Evolutionary conservation across 2,329 filamentous ascomycete species (phyloP).

Genomic region (Claviceps quebecensis): DNA sequence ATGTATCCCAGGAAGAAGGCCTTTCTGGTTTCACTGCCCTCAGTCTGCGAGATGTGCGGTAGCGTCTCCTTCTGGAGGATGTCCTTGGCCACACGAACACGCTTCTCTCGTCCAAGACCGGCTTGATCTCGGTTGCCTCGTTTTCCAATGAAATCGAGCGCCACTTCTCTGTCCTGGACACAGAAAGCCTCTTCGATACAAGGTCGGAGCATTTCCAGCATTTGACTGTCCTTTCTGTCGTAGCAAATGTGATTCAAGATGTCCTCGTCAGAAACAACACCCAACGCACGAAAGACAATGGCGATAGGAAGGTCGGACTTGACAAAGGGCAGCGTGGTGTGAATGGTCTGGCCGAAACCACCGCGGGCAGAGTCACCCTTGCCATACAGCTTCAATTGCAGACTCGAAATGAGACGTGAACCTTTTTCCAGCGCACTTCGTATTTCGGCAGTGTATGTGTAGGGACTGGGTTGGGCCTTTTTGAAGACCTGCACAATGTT

Average conservation of each 20-base stretch:
- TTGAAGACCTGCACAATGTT: constrained; percentile 99
- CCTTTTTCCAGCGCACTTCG: constrained; percentile 93
- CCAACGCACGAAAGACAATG: constrained; percentile 88
- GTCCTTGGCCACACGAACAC: constrained; percentile 82
- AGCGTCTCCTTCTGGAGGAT: constrained; percentile 95
- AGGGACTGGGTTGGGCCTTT: constrained; percentile 84
- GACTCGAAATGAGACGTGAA: constrained; percentile 81
- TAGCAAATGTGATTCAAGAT: constrained; percentile 97
- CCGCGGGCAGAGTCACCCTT: constrained; percentile 69
- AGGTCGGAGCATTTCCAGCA: constrained; percentile 94
- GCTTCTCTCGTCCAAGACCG: constrained; percentile 67
- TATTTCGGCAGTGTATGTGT: constrained; percentile 89
- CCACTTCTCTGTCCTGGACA: constrained; percentile 88
- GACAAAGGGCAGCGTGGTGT: constrained; percentile 84
- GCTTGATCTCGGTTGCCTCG: constrained; percentile 51
- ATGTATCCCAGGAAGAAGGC: constrained; percentile 98
- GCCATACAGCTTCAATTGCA: constrained; percentile 78
- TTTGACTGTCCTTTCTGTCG: constrained; percentile 85
- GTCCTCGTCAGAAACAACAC: constrained; percentile 93
- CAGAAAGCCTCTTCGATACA: constrained; percentile 96
- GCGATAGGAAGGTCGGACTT: constrained; percentile 87
- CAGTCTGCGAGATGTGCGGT: constrained; percentile 88
- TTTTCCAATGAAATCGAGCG: constrained; percentile 89
- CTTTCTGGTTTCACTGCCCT: constrained; percentile 89
- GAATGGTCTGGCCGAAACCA: constrained; percentile 74